Evolutionary conservation across 169 alveolate genomes (phyloP).

Genomic region (Cryptosporidium andersoni): DNA sequence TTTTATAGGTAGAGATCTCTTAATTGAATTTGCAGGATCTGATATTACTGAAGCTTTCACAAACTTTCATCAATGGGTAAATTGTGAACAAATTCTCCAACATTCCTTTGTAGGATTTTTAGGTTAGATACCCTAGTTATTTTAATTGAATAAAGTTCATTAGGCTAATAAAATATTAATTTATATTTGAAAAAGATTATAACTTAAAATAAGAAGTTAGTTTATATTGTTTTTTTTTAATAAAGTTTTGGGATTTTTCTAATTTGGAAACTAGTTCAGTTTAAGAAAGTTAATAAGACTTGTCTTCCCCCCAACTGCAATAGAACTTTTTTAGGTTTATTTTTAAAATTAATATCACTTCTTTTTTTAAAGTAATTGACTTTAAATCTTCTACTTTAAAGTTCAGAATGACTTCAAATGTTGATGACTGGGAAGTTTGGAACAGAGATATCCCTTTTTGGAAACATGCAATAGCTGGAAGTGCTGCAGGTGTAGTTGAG

Average conservation of each 20-base stretch:
- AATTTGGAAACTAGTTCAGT: too few species aligned
- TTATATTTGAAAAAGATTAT: too few species aligned
- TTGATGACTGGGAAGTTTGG: conserved; percentile 76
- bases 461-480: conserved; percentile 94
- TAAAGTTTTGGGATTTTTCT: too few species aligned
- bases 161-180: too few species aligned
- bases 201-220: background rate
- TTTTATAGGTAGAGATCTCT: conserved; percentile 46
- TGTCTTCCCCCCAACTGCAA: too few species aligned
- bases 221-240: too few species aligned
- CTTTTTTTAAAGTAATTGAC: background rate
- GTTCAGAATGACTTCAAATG: background rate
- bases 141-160: too few species aligned
- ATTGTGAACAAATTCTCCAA: conserved; percentile 66
- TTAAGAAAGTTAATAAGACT: too few species aligned
- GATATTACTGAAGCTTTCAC: conserved; percentile 51
- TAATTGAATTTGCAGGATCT: conserved; percentile 59
- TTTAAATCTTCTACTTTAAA: background rate
- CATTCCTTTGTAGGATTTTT: conserved; percentile 28
- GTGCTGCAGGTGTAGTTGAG: conserved; percentile 98
- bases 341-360: background rate
- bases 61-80: conserved; percentile 67
- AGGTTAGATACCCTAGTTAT: background rate
- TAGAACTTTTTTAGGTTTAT: background rate
- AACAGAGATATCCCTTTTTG: conserved; percentile 88